A percentile compares a stretch with the other conserved stretches of the same genome.
These are phyloP conservation scores for Candida insectorum DNA, from an alignment of 805 yeast genomes.

Conservation along the genomic window DNA sequence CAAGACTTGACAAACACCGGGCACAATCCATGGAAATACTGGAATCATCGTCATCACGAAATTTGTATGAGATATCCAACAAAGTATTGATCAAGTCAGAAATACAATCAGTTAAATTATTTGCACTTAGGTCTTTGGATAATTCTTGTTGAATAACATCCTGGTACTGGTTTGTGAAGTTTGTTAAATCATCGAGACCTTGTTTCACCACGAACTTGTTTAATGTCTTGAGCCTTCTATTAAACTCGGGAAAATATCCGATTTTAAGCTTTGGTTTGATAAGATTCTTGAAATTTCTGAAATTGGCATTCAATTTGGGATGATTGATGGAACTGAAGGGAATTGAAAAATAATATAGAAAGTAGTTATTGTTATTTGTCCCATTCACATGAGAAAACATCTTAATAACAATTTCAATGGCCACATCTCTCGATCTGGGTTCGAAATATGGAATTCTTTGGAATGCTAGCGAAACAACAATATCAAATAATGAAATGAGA, in stretches of 20 bases:
- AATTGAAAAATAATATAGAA: constrained; percentile 52
- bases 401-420: constrained; percentile 47
- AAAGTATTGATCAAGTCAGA: constrained; percentile 51
- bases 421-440: constrained; percentile 45
- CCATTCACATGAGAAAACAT: constrained; percentile 28
- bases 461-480: constrained; percentile 67
- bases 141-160: constrained; percentile 41
- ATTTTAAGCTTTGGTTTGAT: constrained; percentile 28
- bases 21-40: constrained; percentile 60
- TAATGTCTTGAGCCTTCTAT: constrained; percentile 55
- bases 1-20: constrained; percentile 69
- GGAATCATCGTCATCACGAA: constrained; percentile 43
- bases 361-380: constrained; percentile 36
- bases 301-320: constrained; percentile 12
- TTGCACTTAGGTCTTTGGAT: constrained; percentile 7
- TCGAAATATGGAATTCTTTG: constrained; percentile 62
- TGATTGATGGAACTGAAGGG: constrained; percentile 38
- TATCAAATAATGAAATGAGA: constrained; percentile 65
- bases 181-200: constrained; percentile 60
- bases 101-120: constrained; percentile 16
- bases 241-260: constrained; percentile 47
- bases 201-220: constrained; percentile 72
- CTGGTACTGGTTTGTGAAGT: constrained; percentile 51
- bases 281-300: constrained; percentile 24
- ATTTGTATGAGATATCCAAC: constrained; percentile 55